phyloP scores from a whole-genome alignment of 2,329 filamentous ascomycete genomes.

The Iodosphaeria phyllophila region DNA sequence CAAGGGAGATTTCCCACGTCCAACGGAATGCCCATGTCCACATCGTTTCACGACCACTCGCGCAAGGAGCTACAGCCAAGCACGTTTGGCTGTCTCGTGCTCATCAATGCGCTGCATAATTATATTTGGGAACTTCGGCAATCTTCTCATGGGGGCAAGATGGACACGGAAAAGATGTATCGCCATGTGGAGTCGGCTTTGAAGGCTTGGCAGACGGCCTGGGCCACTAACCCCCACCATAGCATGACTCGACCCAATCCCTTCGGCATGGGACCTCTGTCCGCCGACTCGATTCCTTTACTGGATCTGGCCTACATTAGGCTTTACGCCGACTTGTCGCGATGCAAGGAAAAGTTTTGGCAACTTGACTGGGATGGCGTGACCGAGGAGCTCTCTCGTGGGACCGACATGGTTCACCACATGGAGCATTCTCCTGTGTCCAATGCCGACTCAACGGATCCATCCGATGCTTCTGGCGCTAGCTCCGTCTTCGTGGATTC shows the following conservation, averaged over 20 bases:
- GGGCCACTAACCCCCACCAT: slow-evolving; percentile 73
- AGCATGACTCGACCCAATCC: slow-evolving; percentile 72
- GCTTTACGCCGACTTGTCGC: slow-evolving; percentile 80
- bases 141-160: slow-evolving; percentile 68
- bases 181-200: slow-evolving; percentile 85
- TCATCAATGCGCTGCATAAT: slow-evolving; percentile 91
- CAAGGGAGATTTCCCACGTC: slow-evolving; percentile 31
- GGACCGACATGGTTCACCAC: slow-evolving; percentile 57
- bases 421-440: slow-evolving; percentile 41
- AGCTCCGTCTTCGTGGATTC: slow-evolving; percentile 30
- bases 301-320: slow-evolving; percentile 84
- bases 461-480: slow-evolving; percentile 25
- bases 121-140: slow-evolving; percentile 97
- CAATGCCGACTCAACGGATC: slow-evolving; percentile 26
- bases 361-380: slow-evolving; percentile 84
- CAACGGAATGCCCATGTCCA: no score
- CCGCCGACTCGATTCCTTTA: slow-evolving; percentile 78
- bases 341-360: slow-evolving; percentile 88
- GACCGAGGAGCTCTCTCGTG: slow-evolving; percentile 67
- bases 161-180: slow-evolving; percentile 93
- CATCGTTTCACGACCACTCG: slow-evolving; percentile 29
- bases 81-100: slow-evolving; percentile 75
- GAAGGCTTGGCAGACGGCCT: slow-evolving; percentile 85
- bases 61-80: slow-evolving; percentile 58
- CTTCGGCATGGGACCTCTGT: slow-evolving; percentile 62